phyloP scores from a whole-genome alignment of 225 moss, liverwort and hornwort genomes.

The Pseudoscleropodium purum region DNA sequence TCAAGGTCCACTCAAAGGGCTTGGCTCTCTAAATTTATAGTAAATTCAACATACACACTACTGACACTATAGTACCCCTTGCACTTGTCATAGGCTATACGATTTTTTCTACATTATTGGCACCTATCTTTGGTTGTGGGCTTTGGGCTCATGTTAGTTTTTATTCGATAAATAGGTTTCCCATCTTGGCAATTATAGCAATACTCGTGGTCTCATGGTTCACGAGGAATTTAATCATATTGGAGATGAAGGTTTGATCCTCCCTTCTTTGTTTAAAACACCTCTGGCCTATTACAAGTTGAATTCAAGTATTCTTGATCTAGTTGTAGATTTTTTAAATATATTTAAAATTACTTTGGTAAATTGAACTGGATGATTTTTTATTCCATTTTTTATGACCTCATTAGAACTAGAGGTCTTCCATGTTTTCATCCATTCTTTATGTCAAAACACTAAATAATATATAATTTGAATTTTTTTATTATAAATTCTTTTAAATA shows the following conservation, averaged over 20 bases:
- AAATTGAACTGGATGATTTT: not conserved
- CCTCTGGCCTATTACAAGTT: rapidly evolving
- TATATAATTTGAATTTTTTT: too few relatives aligned
- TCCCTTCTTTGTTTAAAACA: rapidly evolving
- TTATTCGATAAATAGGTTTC: rapidly evolving
- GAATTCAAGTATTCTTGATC: not conserved
- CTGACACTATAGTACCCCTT: not conserved
- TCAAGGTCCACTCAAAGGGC: not conserved
- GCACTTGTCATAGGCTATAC: not conserved
- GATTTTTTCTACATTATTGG: not conserved
- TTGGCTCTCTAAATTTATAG: not conserved
- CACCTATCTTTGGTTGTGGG: rapidly evolving
- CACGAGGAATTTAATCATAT: not conserved
- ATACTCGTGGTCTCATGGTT: rapidly evolving
- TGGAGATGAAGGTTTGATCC: not conserved
- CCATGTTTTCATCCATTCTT: too few relatives aligned
- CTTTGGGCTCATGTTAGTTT: rapidly evolving
- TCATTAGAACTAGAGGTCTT: too few relatives aligned
- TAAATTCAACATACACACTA: not conserved
- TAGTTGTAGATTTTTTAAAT: not conserved
- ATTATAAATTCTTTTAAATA: too few relatives aligned
- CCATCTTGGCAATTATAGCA: rapidly evolving
- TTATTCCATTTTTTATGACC: too few relatives aligned
- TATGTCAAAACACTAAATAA: too few relatives aligned
- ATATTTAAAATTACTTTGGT: not conserved